Evolutionary conservation across 2,329 filamentous ascomycete genomes (phyloP).

Genomic region (Alternaria panax): DNA sequence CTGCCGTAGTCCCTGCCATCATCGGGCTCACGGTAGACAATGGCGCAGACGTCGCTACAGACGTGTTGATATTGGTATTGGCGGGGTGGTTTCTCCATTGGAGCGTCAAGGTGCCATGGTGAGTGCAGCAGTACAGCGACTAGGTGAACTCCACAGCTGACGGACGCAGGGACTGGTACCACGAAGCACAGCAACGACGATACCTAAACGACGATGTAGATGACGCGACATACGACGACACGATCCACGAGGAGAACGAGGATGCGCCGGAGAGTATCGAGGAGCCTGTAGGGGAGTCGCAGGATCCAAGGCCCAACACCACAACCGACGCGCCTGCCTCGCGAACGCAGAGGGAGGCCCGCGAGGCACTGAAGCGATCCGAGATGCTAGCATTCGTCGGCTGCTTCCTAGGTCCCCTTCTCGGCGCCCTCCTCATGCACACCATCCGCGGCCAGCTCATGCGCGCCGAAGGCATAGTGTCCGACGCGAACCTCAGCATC

Average conservation of each 20-base stretch:
- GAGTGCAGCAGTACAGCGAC: constrained; percentile 25
- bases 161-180: constrained; percentile 59
- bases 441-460: constrained; percentile 81
- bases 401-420: constrained; percentile 79
- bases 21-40: constrained; percentile 85
- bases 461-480: constrained; percentile 85
- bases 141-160: constrained; percentile 8
- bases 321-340: constrained; percentile 4
- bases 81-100: constrained; percentile 90
- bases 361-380: constrained; percentile 72
- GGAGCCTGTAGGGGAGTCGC: constrained; percentile 19
- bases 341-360: constrained; percentile 52
- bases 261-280: constrained; percentile 22
- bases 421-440: constrained; percentile 86
- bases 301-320: constrained; percentile 14
- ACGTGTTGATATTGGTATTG: constrained; percentile 79
- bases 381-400: constrained; percentile 77
- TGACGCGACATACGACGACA: constrained; percentile 26
- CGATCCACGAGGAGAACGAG: constrained; percentile 43
- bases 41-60: constrained; percentile 82
- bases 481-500: constrained; percentile 90
- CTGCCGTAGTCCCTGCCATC: constrained; percentile 86
- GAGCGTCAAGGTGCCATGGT: constrained; percentile 92
- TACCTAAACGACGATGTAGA: constrained; percentile 38
- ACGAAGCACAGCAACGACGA: constrained; percentile 54